Conservation (phyloP, 2,329 filamentous ascomycete genomes). For the Metarhizium guizhouense region DNA sequence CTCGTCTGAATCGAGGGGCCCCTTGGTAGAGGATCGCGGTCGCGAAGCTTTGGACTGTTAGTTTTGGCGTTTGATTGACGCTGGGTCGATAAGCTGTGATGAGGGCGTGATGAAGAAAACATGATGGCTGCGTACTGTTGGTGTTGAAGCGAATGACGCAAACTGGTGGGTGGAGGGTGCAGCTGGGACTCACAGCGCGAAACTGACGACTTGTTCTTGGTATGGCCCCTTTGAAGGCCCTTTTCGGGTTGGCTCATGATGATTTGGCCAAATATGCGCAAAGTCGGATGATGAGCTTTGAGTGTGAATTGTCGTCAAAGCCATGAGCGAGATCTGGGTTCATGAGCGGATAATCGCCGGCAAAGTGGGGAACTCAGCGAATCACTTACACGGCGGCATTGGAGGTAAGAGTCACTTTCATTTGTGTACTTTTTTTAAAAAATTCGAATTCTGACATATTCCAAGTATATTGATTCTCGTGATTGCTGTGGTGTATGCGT, state of each 20-base stretch:
- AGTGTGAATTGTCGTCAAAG: background rate
- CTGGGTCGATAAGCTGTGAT: background rate
- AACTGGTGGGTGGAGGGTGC: background rate
- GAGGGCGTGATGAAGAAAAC: background rate
- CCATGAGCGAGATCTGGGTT: background rate
- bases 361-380: background rate
- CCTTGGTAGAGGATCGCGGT: slow-evolving; percentile 8
- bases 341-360: slow-evolving; percentile 2
- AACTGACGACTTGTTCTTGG: slow-evolving; percentile 6
- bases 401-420: too few relatives aligned
- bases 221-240: slow-evolving; percentile 1
- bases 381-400: background rate
- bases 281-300: background rate
- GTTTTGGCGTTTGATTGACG: background rate
- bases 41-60: slow-evolving; percentile 7
- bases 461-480: too few relatives aligned
- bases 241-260: slow-evolving; percentile 6
- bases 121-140: background rate
- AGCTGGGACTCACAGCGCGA: slow-evolving; percentile 6
- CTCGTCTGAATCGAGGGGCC: slow-evolving; percentile 9
- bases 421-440: background rate
- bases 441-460: background rate
- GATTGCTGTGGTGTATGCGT: too few relatives aligned
- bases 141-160: background rate
- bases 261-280: background rate